Evolutionary conservation across 345 rosid genomes (phyloP).

Genomic region (Triadica sebifera): DNA sequence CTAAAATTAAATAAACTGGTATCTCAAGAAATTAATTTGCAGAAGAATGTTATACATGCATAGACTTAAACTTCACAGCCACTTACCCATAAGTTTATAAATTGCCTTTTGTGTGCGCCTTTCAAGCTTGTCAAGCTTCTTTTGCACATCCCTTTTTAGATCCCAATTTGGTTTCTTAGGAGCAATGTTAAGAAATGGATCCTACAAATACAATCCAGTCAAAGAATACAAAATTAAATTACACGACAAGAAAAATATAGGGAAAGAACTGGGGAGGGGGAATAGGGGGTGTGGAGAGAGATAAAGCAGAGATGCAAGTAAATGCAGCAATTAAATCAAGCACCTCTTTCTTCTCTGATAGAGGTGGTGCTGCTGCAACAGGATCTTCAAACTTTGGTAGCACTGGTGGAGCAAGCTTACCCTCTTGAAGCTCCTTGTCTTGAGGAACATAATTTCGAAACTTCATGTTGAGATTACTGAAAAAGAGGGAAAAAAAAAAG

Average conservation of each 20-base stretch:
- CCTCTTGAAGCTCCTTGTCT: constrained; percentile 85
- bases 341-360: constrained; percentile 67
- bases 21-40: not conserved
- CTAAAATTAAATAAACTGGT: not conserved
- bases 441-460: constrained; percentile 97
- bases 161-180: constrained; percentile 99
- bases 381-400: constrained; percentile 93
- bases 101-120: constrained; percentile 83
- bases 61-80: constrained; percentile 3
- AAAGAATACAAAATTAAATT: no score
- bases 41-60: not conserved
- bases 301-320: not conserved
- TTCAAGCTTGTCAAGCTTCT: constrained; percentile 95
- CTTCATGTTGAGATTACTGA: constrained; percentile 69
- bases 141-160: constrained; percentile 86
- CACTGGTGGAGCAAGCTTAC: constrained; percentile 78
- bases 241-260: no score
- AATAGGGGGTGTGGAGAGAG: not conserved
- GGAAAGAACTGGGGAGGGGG: not conserved
- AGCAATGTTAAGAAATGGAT: constrained; percentile 92
- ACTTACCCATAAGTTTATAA: constrained; percentile 75
- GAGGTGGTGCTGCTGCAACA: constrained; percentile 54
- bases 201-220: constrained; percentile 37
- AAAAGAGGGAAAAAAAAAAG: not conserved
- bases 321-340: constrained; percentile 10